phyloP scores from a whole-genome alignment of 345 rosid species.

The Mercurialis annua region DNA sequence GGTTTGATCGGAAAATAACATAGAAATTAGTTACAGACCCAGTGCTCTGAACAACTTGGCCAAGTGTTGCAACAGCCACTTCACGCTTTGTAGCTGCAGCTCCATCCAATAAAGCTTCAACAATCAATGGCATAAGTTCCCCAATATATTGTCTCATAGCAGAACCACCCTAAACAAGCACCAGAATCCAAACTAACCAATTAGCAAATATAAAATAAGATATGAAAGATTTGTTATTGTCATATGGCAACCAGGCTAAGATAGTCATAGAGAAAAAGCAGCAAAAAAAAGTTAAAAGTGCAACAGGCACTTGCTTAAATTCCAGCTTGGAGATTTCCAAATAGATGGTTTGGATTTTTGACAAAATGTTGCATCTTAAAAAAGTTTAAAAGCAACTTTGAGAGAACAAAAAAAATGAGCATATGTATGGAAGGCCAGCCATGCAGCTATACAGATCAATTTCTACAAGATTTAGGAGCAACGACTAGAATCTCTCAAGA shows the following conservation, averaged over 20 bases:
- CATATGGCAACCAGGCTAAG: not conserved
- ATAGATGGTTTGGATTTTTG: not conserved
- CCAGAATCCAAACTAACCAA: slow-evolving; percentile 7
- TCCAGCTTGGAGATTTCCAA: not conserved
- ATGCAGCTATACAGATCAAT: not conserved
- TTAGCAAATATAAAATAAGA: not conserved
- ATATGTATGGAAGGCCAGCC: not conserved
- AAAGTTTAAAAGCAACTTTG: not conserved
- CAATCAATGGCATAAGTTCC: slow-evolving; percentile 95
- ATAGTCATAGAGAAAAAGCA: not conserved
- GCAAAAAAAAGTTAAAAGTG: not conserved
- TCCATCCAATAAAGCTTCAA: slow-evolving; percentile 96
- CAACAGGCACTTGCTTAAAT: not conserved
- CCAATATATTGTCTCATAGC: slow-evolving; percentile 87
- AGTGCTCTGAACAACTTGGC: slow-evolving; percentile 97
- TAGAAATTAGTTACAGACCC: slow-evolving; percentile 47
- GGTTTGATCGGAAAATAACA: slow-evolving; percentile 3
- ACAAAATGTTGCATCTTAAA: not conserved
- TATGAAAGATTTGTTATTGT: not conserved
- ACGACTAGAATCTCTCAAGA: not conserved
- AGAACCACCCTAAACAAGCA: slow-evolving; percentile 81
- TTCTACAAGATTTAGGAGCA: not conserved
- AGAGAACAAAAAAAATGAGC: not conserved
- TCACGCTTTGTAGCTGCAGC: slow-evolving; percentile 93
- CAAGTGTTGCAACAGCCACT: slow-evolving; percentile 97